A percentile compares a stretch with the other conserved stretches of the same genome.
Conservation (phyloP, 108 stramenopile species). For the Pelagomonas calceolata region DNA sequence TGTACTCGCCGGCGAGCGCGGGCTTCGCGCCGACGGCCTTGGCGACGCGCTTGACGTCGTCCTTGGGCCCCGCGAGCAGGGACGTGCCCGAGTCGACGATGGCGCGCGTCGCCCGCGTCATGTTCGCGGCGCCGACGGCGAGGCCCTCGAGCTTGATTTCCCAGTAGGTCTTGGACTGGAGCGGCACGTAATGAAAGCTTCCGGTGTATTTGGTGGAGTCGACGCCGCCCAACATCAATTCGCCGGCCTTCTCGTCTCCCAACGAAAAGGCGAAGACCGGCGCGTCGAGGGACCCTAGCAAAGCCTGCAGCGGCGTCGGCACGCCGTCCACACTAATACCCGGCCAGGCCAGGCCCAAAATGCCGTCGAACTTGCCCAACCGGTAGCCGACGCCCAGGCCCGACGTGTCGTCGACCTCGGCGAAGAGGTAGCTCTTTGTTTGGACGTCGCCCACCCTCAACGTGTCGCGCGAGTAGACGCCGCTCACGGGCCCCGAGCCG, state of each 20-base stretch:
- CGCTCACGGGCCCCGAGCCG: constrained; percentile 64
- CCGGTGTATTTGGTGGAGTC: constrained; percentile 42
- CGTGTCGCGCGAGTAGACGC: constrained; percentile 37
- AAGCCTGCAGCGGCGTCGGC: constrained; percentile 79
- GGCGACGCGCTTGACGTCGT: constrained; percentile 60
- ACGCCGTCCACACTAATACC: constrained; percentile 69
- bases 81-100: constrained; percentile 95
- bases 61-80: constrained; percentile 71
- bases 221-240: constrained; percentile 88
- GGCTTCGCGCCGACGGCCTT: constrained; percentile 64
- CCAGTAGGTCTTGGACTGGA: constrained; percentile 75
- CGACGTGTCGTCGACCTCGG: constrained; percentile 75
- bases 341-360: constrained; percentile 90
- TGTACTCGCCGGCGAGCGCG: constrained; percentile 78
- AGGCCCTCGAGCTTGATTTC: constrained; percentile 60
- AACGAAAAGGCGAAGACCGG: constrained; percentile 91
- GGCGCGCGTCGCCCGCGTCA: constrained; percentile 35
- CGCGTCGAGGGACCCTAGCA: constrained; percentile 59
- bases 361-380: constrained; percentile 93
- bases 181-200: constrained; percentile 46
- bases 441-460: constrained; percentile 34
- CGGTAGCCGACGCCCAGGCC: constrained; percentile 89
- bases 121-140: constrained; percentile 36
- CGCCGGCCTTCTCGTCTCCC: constrained; percentile 76
- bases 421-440: constrained; percentile 39